Percentiles rank a stretch among this genome's conserved stretches.
These are phyloP conservation scores for Halenospora varia DNA, from an alignment of 495 filamentous ascomycete species.

Conservation along the genomic window DNA sequence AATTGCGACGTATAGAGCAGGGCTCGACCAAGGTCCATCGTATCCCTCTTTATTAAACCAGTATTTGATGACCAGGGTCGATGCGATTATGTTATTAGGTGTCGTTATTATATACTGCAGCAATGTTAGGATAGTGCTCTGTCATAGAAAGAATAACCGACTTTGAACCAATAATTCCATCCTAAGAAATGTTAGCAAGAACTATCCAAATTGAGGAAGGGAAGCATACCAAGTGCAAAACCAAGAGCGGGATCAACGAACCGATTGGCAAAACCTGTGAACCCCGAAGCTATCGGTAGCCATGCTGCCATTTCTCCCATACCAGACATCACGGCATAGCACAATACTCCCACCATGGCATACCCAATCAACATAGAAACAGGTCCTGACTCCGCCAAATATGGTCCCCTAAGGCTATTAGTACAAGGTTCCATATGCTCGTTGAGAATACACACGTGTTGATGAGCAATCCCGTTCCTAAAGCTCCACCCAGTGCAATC, in stretches of 20 bases:
- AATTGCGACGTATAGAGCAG: conserved; percentile 66
- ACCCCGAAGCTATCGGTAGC: conserved; percentile 55
- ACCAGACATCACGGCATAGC: conserved; percentile 54
- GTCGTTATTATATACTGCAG: conserved; percentile 24
- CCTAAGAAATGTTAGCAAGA: conserved; percentile 5
- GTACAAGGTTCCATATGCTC: not conserved
- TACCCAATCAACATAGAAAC: conserved; percentile 65
- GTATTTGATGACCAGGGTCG: conserved; percentile 68
- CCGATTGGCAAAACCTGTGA: conserved; percentile 24
- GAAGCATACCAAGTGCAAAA: conserved; percentile 18
- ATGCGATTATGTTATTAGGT: conserved; percentile 42
- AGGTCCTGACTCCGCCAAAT: conserved; percentile 58
- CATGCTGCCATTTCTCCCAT: conserved; percentile 72
- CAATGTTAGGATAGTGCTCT: not conserved
- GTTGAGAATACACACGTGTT: conserved; percentile 15
- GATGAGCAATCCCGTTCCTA: conserved; percentile 22
- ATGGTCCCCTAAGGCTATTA: conserved; percentile 38
- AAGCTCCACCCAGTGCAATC: conserved; percentile 75
- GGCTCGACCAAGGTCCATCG: conserved; percentile 27
- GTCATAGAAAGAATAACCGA: not conserved
- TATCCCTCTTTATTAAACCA: conserved; percentile 48
- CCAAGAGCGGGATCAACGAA: conserved; percentile 26
- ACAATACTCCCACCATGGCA: conserved; percentile 58
- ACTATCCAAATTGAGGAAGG: not conserved
- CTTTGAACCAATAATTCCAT: conserved; percentile 27